Percentiles rank a stretch among this genome's conserved stretches.
These are phyloP conservation scores for Boletus tomentosulus DNA, from an alignment of 768 basidiomycete species.

Conservation along the genomic window DNA sequence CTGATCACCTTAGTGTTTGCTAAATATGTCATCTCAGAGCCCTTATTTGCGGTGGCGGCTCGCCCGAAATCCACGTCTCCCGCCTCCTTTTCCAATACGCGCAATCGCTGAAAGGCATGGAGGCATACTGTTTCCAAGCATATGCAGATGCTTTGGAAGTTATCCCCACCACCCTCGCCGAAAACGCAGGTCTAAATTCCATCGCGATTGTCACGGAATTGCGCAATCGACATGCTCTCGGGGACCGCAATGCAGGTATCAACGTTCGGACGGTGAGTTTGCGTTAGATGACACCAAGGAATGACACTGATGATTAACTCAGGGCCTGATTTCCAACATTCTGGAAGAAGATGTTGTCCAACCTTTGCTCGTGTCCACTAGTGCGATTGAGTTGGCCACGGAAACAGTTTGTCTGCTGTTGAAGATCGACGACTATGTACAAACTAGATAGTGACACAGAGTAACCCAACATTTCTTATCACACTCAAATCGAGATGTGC, in stretches of 20 bases:
- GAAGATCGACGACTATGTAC: constrained; percentile 94
- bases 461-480: background rate
- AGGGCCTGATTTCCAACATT: constrained; percentile 97
- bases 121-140: constrained; percentile 98
- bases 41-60: constrained; percentile 93
- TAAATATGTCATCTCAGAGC: constrained; percentile 46
- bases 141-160: constrained; percentile 98
- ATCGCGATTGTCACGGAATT: constrained; percentile 98
- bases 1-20: background rate
- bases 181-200: constrained; percentile 97
- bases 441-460: constrained; percentile 50
- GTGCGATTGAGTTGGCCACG: constrained; percentile 90
- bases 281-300: background rate
- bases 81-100: constrained; percentile 86
- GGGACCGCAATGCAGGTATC: constrained; percentile 93
- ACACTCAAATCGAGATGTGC: background rate
- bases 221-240: constrained; percentile 92
- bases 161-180: constrained; percentile 95
- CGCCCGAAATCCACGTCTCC: constrained; percentile 97
- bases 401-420: constrained; percentile 96
- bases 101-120: constrained; percentile 94
- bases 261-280: constrained; percentile 88
- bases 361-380: constrained; percentile 91
- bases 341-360: constrained; percentile 97
- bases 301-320: constrained; percentile 8